Percentiles rank a stretch among this genome's conserved stretches.
These are phyloP conservation scores for Yamadazyma diddensiae DNA, from an alignment of 1,139 yeast species.

Conservation along the genomic window DNA sequence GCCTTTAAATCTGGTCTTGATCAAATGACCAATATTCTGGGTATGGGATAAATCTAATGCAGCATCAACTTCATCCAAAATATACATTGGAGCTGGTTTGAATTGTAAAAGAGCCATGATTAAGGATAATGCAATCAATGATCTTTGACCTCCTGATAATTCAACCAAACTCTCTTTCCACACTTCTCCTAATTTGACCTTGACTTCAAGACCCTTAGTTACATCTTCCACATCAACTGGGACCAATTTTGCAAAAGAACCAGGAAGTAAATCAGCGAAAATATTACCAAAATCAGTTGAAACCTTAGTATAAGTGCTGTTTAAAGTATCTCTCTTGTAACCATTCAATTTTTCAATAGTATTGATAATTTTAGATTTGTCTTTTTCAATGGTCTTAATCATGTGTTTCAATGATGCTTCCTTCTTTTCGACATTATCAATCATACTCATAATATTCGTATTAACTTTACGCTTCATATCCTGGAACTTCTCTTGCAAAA, in stretches of 20 bases:
- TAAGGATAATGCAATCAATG: slow-evolving; percentile 85
- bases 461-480: slow-evolving; percentile 85
- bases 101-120: slow-evolving; percentile 89
- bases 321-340: slow-evolving; percentile 79
- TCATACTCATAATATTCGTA: slow-evolving; percentile 87
- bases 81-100: slow-evolving; percentile 98
- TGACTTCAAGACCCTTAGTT: slow-evolving; percentile 87
- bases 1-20: slow-evolving; percentile 91
- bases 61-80: slow-evolving; percentile 96
- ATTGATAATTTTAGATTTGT: slow-evolving; percentile 84
- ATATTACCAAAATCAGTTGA: slow-evolving; percentile 88
- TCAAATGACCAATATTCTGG: slow-evolving; percentile 93
- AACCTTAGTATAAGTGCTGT: slow-evolving; percentile 83
- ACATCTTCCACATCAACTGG: slow-evolving; percentile 79
- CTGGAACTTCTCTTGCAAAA: slow-evolving; percentile 60
- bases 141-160: slow-evolving; percentile 95
- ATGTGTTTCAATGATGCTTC: slow-evolving; percentile 74
- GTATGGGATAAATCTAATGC: slow-evolving; percentile 97
- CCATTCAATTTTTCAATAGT: slow-evolving; percentile 85
- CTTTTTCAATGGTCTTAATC: slow-evolving; percentile 87
- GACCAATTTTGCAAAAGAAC: slow-evolving; percentile 85
- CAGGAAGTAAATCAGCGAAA: slow-evolving; percentile 84
- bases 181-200: slow-evolving; percentile 83
- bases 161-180: slow-evolving; percentile 98
- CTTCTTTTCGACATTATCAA: slow-evolving; percentile 89